Conservation (phyloP, 768 basidiomycete genomes). For the Lactifluus rugatus region DNA sequence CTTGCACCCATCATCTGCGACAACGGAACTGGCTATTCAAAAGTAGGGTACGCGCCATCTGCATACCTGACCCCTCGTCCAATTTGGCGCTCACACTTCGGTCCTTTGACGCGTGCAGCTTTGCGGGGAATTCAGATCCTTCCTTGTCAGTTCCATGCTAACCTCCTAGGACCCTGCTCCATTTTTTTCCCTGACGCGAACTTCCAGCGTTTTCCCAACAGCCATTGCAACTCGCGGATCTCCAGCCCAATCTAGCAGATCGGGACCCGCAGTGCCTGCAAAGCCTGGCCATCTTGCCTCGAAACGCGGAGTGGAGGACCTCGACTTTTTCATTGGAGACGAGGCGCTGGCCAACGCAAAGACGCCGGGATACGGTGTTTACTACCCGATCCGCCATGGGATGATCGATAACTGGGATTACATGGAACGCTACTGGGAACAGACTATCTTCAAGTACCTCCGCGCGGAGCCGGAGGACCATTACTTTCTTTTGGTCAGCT, state of each 20-base stretch:
- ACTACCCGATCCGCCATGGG: conserved; percentile 95
- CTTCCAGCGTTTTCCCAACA: conserved; percentile 86
- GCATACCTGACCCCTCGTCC: not conserved
- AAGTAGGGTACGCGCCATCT: conserved; percentile 71
- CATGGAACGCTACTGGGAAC: conserved; percentile 99
- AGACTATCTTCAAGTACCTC: conserved; percentile 99
- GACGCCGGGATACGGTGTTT: conserved; percentile 86
- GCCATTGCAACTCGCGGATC: conserved; percentile 88
- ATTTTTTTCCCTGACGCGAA: not conserved
- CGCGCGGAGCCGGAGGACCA: conserved; percentile 98
- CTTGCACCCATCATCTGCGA: conserved; percentile 95
- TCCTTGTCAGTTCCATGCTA: conserved; percentile 65
- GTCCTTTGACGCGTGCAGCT: conserved; percentile 37
- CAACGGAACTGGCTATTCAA: conserved; percentile 95
- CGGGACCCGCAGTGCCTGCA: conserved; percentile 68
- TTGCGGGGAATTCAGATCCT: conserved; percentile 97
- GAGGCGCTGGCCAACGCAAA: conserved; percentile 94
- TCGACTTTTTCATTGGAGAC: conserved; percentile 99
- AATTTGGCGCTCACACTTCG: not conserved
- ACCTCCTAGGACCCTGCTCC: not conserved
- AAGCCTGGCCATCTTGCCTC: conserved; percentile 90
- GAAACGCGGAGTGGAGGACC: conserved; percentile 95
- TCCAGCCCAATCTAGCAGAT: conserved; percentile 44
- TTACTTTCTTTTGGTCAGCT: conserved; percentile 87
- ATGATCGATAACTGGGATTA: conserved; percentile 98